phyloP scores from a whole-genome alignment of 257 asterid genomes.

The Solanum peruvianum region DNA sequence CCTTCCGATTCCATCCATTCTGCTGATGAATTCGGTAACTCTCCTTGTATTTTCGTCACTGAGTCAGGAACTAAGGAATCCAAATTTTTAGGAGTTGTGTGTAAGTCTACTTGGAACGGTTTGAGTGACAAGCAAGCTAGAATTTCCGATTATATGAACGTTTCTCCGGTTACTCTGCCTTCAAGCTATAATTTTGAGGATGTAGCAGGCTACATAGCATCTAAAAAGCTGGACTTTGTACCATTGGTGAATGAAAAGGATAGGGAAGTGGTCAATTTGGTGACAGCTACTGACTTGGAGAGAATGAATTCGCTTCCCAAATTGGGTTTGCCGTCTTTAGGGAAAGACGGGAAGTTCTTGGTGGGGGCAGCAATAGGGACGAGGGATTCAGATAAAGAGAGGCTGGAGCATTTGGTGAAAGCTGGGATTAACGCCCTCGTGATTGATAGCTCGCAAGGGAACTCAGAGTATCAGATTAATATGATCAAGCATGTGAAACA shows the following conservation, averaged over 20 bases:
- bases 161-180: constrained; percentile 29
- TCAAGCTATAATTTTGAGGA: constrained; percentile 52
- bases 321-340: constrained; percentile 60
- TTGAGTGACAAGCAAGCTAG: constrained; percentile 34
- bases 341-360: constrained; percentile 48
- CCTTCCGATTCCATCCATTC: constrained; percentile 47
- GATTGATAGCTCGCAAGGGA: constrained; percentile 87
- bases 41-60: constrained; percentile 58
- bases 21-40: constrained; percentile 31
- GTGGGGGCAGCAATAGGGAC: constrained; percentile 90
- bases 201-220: constrained; percentile 61
- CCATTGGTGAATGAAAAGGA: constrained; percentile 40
- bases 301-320: constrained; percentile 59
- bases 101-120: constrained; percentile 48
- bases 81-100: constrained; percentile 41
- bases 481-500: constrained; percentile 74
- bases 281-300: constrained; percentile 34
- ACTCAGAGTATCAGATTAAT: constrained; percentile 68
- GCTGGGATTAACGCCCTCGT: constrained; percentile 69
- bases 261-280: constrained; percentile 46
- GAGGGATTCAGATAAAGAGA: constrained; percentile 69
- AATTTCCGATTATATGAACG: constrained; percentile 48
- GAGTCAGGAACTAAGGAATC: constrained; percentile 35
- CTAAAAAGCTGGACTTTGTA: constrained; percentile 35
- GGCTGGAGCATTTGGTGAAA: constrained; percentile 76